Conservation (phyloP, 306 rosid genomes). For the Canavalia ensiformis region DNA sequence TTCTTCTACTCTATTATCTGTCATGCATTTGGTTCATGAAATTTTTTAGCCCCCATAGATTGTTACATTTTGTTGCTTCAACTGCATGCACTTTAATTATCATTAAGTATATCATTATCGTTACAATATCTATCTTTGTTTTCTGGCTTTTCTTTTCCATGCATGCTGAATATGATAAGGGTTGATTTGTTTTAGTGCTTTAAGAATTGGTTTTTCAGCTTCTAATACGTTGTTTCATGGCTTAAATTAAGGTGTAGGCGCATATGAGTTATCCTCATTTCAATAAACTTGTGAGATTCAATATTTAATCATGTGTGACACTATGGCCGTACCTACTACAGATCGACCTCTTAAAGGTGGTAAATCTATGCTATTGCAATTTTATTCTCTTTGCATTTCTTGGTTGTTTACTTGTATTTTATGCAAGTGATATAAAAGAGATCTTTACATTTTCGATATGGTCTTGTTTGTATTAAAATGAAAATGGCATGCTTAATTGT, state of each 20-base stretch:
- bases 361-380: slow-evolving; percentile 28
- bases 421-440: background rate
- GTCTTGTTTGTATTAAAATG: background rate
- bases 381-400: slow-evolving; percentile 9
- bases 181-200: slow-evolving; percentile 16
- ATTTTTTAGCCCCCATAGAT: slow-evolving; percentile 42
- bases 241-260: slow-evolving; percentile 51
- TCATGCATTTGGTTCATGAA: slow-evolving; percentile 30
- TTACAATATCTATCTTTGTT: background rate
- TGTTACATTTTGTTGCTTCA: background rate
- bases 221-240: slow-evolving; percentile 22
- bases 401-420: background rate
- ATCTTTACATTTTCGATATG: background rate
- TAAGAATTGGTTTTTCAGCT: slow-evolving; percentile 6
- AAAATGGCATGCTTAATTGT: background rate
- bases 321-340: slow-evolving; percentile 54
- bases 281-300: slow-evolving; percentile 50
- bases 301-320: slow-evolving; percentile 77
- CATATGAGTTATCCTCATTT: slow-evolving; percentile 47
- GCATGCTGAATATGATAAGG: background rate
- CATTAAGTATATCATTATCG: background rate
- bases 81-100: background rate
- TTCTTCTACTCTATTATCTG: background rate
- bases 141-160: slow-evolving; percentile 4
- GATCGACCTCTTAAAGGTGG: slow-evolving; percentile 64